Evolutionary conservation across 768 basidiomycete genomes (phyloP).

Genomic region (Clathrus columnatus): DNA sequence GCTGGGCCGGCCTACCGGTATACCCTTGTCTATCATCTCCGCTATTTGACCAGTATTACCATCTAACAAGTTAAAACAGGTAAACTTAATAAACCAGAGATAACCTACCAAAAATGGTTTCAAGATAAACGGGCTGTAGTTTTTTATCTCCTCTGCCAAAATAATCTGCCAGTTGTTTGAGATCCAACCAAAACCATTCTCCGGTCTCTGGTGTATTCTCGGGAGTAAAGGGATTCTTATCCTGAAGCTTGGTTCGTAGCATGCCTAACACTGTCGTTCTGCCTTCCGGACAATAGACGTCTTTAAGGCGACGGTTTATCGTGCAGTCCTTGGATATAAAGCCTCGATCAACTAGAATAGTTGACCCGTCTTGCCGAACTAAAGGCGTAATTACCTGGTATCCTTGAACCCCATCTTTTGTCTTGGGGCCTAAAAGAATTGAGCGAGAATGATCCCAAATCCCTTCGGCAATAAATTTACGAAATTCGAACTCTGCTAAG

Average conservation of each 20-base stretch:
- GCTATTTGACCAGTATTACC: slow-evolving; percentile 74
- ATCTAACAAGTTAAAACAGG: slow-evolving; percentile 39
- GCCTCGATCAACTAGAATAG: slow-evolving; percentile 86
- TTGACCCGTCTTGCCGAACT: slow-evolving; percentile 67
- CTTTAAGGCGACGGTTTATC: slow-evolving; percentile 22
- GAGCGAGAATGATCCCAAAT: slow-evolving; percentile 70
- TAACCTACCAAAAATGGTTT: slow-evolving; percentile 80
- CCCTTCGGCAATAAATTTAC: slow-evolving; percentile 74
- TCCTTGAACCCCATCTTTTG: slow-evolving; percentile 82
- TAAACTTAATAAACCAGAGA: background rate
- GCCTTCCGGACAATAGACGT: slow-evolving; percentile 21
- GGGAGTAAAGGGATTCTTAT: slow-evolving; percentile 76
- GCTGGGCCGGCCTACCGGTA: slow-evolving; percentile 78
- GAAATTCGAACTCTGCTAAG: slow-evolving; percentile 82
- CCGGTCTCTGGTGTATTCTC: slow-evolving; percentile 73
- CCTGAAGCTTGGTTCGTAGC: slow-evolving; percentile 64
- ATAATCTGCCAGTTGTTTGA: slow-evolving; percentile 67
- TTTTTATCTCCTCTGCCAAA: slow-evolving; percentile 62
- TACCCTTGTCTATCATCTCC: slow-evolving; percentile 51
- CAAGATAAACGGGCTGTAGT: slow-evolving; percentile 84
- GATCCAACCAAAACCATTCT: slow-evolving; percentile 90
- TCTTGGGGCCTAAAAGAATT: slow-evolving; percentile 77
- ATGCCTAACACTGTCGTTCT: slow-evolving; percentile 78
- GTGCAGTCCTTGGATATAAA: slow-evolving; percentile 60
- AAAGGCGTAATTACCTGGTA: slow-evolving; percentile 86